phyloP scores from a whole-genome alignment of 73 alveolate genomes.

The Symbiodinium natans region DNA sequence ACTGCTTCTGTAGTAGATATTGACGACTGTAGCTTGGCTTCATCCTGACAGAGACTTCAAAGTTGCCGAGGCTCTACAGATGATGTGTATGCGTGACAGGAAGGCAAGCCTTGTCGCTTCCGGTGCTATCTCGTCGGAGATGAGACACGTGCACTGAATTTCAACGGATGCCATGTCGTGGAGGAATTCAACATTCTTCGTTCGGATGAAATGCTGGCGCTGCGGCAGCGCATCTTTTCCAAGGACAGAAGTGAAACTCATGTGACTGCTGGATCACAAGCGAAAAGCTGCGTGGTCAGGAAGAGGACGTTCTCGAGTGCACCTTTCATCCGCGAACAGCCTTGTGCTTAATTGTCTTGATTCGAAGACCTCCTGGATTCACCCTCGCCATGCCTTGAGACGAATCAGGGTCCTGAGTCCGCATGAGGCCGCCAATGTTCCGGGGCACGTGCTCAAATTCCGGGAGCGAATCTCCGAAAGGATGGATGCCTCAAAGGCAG shows the following conservation, averaged over 20 bases:
- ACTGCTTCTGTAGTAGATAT: no score
- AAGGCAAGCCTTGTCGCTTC: constrained; percentile 10
- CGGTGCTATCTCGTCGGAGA: no score
- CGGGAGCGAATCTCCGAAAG: constrained; percentile 53
- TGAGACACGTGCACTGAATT: neutral
- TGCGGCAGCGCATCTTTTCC: constrained; percentile 37
- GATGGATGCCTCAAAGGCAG: constrained; percentile 36
- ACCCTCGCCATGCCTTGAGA: neutral
- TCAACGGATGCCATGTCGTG: no score
- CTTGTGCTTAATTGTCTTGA: neutral
- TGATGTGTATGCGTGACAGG: constrained; percentile 44
- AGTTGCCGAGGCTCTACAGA: constrained; percentile 15
- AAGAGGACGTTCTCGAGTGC: constrained; percentile 58
- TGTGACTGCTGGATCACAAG: neutral
- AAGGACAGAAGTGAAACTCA: neutral
- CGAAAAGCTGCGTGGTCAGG: neutral
- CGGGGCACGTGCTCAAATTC: constrained; percentile 21
- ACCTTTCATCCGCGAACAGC: constrained; percentile 69
- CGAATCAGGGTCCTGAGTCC: neutral
- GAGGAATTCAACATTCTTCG: constrained; percentile 63
- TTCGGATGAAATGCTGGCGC: constrained; percentile 24
- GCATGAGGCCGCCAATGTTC: constrained; percentile 67
- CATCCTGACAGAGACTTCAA: neutral
- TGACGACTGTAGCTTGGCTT: no score
- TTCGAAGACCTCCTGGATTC: no score